These are phyloP conservation scores for Picochlorum sp. DNA, from an alignment of 139 green algal genomes.

Conservation along the genomic window DNA sequence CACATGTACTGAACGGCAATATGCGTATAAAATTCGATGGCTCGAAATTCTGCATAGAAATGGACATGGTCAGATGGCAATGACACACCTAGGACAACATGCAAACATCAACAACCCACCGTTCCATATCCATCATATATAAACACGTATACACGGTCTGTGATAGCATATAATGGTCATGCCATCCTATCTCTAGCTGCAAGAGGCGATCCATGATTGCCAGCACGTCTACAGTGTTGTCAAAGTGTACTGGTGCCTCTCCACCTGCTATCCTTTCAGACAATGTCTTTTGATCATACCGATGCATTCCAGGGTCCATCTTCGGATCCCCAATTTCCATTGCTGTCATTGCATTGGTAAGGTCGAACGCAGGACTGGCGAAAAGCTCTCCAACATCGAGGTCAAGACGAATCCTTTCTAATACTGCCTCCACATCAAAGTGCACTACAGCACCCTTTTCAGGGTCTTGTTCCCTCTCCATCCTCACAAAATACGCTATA, in stretches of 20 bases:
- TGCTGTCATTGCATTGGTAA: conserved; percentile 86
- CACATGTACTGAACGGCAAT: conserved; percentile 22
- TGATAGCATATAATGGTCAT: conserved; percentile 54
- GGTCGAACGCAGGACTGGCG: conserved; percentile 61
- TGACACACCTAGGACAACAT: background rate
- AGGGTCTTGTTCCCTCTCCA: too few relatives aligned
- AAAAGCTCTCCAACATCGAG: conserved; percentile 65
- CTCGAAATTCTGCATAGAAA: too few relatives aligned
- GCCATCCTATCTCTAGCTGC: conserved; percentile 60
- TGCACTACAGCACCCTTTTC: background rate
- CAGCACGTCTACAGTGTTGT: conserved; percentile 27
- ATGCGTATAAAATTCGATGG: conserved; percentile 5
- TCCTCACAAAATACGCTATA: too few relatives aligned
- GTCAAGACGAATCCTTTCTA: conserved; percentile 16
- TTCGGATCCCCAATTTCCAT: conserved; percentile 81
- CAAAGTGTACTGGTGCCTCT: conserved; percentile 28
- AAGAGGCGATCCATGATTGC: conserved; percentile 48
- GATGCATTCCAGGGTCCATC: conserved; percentile 75
- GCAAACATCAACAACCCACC: conserved; percentile 26
- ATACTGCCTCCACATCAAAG: background rate
- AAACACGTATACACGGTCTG: conserved; percentile 77
- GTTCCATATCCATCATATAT: conserved; percentile 67
- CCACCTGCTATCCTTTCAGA: conserved; percentile 44
- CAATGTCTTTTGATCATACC: conserved; percentile 1
- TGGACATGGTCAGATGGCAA: too few relatives aligned